phyloP scores from a whole-genome alignment of 805 yeast genomes.

The Myxozyma monticola region DNA sequence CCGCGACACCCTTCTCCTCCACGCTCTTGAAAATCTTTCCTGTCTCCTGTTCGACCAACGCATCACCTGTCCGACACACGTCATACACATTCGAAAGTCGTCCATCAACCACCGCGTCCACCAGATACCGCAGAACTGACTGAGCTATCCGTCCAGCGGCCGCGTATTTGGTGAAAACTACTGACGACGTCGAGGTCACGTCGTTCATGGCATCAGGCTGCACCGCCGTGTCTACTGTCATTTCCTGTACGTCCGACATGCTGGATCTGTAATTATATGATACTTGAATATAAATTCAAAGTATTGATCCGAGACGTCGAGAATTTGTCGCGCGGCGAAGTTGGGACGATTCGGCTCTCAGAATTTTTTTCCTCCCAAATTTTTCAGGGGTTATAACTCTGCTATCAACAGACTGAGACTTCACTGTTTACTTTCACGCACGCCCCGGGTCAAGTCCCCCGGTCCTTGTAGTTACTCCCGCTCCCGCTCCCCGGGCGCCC shows the following conservation, averaged over 20 bases:
- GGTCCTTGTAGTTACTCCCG: too few relatives aligned
- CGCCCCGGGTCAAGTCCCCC: too few relatives aligned
- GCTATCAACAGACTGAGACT: too few relatives aligned
- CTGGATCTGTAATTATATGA: background rate
- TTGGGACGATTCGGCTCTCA: too few relatives aligned
- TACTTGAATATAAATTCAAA: background rate
- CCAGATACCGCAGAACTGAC: conserved; percentile 19
- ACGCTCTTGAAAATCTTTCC: conserved; percentile 56
- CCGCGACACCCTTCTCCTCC: conserved; percentile 84
- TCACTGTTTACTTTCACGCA: too few relatives aligned
- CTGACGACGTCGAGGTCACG: conserved; percentile 17
- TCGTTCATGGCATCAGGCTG: conserved; percentile 12
- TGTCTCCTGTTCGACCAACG: conserved; percentile 62
- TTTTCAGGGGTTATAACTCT: conserved; percentile 15
- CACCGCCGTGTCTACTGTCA: conserved; percentile 5
- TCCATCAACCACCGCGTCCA: conserved; percentile 8
- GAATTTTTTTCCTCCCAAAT: background rate
- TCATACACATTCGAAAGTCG: conserved; percentile 22
- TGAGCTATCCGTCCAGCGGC: conserved; percentile 28
- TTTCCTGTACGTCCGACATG: conserved; percentile 15
- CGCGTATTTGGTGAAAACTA: conserved; percentile 19
- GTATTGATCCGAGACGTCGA: too few relatives aligned
- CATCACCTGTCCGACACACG: conserved; percentile 79
- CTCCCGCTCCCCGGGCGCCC: too few relatives aligned
- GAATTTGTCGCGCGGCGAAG: too few relatives aligned